Evolutionary conservation across 371 early-diverging fungal genomes (phyloP), one percentile per base, ranked within the genome.

Genomic region (Cokeromyces recurvatus): DNA sequence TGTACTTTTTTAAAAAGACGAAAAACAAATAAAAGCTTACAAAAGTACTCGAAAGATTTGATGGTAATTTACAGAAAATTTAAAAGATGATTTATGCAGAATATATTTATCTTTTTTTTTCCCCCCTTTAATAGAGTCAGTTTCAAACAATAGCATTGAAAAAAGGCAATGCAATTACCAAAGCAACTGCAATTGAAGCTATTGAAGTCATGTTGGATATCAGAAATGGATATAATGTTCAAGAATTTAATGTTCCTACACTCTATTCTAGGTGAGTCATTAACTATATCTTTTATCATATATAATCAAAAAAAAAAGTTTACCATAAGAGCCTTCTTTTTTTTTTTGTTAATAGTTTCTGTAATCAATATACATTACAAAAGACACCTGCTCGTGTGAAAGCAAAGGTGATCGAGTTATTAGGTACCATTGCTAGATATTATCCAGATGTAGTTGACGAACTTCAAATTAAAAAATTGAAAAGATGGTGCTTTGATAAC

Each of bases 251-350:
- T 51, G 82, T 90, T 14, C 81, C 86, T 50, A 74, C 85, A 42
- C 48, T 84, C 14, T 80, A 92, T 35, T 53, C 58, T 27, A 74
- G 80, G 59, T 71, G 88, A n/a, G n/a, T n/a, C n/a, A n/a, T n/a
- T n/a, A n/a, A n/a, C n/a, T n/a, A n/a, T n/a, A n/a, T n/a, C n/a
- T n/a, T n/a, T n/a, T n/a, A n/a, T n/a, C n/a, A 32, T 9, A 16
- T 2, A n/a, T 2, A 15, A 11, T 24, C 14, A 27, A 16, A 6
- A 12, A 9, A 22, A 23, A 5, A n/a, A 34, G 15, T 34, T 34
- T 27, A n/a, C n/a, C n/a, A n/a, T n/a, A n/a, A n/a, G n/a, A n/a
- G n/a, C n/a, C n/a, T n/a, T n/a, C n/a, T n/a, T n/a, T n/a, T n/a
- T n/a, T n/a, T n/a, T n/a, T n/a, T n/a, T n/a, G n/a, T 34, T 21